Evolutionary conservation across 2,329 filamentous ascomycete species (phyloP), one percentile per base, ranked within the genome.

Genomic region (Fusarium sp.): DNA sequence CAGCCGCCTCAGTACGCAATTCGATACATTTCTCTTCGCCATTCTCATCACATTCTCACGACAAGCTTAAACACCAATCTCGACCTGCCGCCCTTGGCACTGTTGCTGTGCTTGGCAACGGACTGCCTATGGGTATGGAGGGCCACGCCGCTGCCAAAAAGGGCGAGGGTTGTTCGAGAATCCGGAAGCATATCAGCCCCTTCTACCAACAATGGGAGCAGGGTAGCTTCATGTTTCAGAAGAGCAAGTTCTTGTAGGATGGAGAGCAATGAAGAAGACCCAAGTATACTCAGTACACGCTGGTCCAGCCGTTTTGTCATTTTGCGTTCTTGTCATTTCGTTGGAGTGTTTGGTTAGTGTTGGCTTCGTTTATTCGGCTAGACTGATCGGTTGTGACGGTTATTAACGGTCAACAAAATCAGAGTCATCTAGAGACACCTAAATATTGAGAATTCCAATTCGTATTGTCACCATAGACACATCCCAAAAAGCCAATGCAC

Each of bases 41-140:
- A n/a, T 67, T 70, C 41, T 52, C 59, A 32, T 69, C 64, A 20
- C 57, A 66, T 46, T 64, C 64, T 44, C 64, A 71, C 52, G 71
- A 70, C 40, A 73, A 74, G 58, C 48, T 75, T 42, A 73, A 74
- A 44, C 62, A 76, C 64, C 61, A 72, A 50, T 55, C 49, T 26
- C 49, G 42, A 23, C 74, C 74, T 32, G 74, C 74, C 9, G 72
- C 74, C 14, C 72, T 76, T 14, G 74, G 74, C 49, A 76, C 74
- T n/a, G 60, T 73, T 27, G 74, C 74, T 26, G 65, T 76, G 40
- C 60, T 73, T 18, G 74, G 74, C 33, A 67, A 70, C 38, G 69
- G 69, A 17, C 26, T 69, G 7, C 52, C 60, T 23, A 44, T 53
- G 32, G 68, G 58, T 5, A 50, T 72, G 42, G 60, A 37, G 45